These are phyloP conservation scores for Microcos paniculata DNA, from an alignment of 345 rosid genomes.

Conservation along the genomic window DNA sequence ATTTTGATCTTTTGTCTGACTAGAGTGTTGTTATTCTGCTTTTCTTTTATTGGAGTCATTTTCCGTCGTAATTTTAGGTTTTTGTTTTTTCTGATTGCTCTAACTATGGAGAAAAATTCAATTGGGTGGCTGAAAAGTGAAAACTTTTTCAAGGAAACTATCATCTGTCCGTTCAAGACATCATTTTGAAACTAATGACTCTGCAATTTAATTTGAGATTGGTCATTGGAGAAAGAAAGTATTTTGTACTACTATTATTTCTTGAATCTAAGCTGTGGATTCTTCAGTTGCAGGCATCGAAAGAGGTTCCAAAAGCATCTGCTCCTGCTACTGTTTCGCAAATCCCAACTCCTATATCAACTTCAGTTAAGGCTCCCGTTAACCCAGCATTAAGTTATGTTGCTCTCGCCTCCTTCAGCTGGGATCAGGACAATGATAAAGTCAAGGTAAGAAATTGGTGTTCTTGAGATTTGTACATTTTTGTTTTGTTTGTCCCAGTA, in stretches of 20 bases:
- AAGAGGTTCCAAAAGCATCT: slow-evolving; percentile 17
- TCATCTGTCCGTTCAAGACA: neutral
- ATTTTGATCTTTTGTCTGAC: neutral
- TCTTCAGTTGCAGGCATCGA: slow-evolving; percentile 35
- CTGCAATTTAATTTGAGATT: neutral
- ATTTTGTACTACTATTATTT: too few species aligned
- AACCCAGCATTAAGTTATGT: slow-evolving; percentile 40
- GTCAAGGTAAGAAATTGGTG: slow-evolving; percentile 60
- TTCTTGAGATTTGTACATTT: neutral
- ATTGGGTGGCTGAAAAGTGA: neutral
- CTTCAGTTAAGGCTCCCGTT: slow-evolving; percentile 41
- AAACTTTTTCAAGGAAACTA: neutral
- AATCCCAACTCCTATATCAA: slow-evolving; percentile 39
- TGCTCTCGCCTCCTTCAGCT: slow-evolving; percentile 79
- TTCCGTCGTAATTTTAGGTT: neutral
- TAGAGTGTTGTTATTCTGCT: neutral
- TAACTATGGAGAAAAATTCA: neutral
- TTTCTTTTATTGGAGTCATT: neutral
- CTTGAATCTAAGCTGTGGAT: neutral
- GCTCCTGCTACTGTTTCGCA: slow-evolving; percentile 27
- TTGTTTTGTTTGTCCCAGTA: neutral
- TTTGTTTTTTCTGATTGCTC: neutral
- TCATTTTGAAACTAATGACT: neutral
- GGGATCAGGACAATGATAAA: slow-evolving; percentile 96
- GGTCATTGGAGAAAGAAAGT: neutral